Conservation (phyloP, 495 filamentous ascomycete species). For the Wilcoxina mikolae region DNA sequence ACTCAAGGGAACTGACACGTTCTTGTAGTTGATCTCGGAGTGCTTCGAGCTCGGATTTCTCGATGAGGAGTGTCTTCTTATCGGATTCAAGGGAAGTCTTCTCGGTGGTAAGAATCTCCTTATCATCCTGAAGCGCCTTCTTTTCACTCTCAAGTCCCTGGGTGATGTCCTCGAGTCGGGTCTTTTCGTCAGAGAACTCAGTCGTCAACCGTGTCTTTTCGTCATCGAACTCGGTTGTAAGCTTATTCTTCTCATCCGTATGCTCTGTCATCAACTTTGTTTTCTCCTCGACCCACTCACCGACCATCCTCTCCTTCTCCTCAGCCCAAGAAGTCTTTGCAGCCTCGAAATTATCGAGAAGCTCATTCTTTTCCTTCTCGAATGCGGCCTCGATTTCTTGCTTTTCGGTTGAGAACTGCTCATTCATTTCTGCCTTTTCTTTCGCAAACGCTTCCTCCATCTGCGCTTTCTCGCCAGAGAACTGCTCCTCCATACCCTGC, state of each 20-base stretch:
- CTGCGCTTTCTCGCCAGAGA: conserved; percentile 11
- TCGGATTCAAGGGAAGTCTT: conserved; percentile 12
- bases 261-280: neutral
- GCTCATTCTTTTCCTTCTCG: conserved; percentile 30
- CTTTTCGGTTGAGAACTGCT: conserved; percentile 22
- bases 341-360: conserved; percentile 15
- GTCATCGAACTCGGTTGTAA: neutral
- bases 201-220: conserved; percentile 22
- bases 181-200: conserved; percentile 22
- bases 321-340: conserved; percentile 22
- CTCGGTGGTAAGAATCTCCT: conserved; percentile 24
- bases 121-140: conserved; percentile 27
- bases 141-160: conserved; percentile 19
- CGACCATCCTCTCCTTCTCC: conserved; percentile 21
- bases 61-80: conserved; percentile 9
- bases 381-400: conserved; percentile 22
- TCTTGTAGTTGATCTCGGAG: conserved; percentile 3
- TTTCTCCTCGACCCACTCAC: conserved; percentile 1
- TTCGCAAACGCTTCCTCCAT: conserved; percentile 18
- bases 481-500: conserved; percentile 16
- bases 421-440: conserved; percentile 19
- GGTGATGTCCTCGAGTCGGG: conserved; percentile 17
- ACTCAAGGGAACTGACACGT: conserved; percentile 16
- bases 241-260: neutral
- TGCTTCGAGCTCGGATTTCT: conserved; percentile 18